Evolutionary conservation across 2,329 filamentous ascomycete genomes (phyloP), one percentile per base, ranked within the genome.

Genomic region (Juglanconis sp.): DNA sequence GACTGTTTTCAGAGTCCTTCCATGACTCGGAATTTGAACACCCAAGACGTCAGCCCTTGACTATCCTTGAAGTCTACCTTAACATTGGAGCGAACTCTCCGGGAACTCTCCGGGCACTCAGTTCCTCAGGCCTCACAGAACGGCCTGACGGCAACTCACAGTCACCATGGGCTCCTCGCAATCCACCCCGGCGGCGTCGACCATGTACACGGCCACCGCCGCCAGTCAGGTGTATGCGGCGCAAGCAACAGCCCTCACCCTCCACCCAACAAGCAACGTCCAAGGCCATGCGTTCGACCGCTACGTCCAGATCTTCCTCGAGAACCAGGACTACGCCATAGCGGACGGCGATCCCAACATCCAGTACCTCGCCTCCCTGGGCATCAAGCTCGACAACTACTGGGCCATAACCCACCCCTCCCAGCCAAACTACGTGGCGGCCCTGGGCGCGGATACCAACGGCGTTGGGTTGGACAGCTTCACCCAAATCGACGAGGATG

Each of bases 371-470:
- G 81, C 81, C 3, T 74, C 71, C 40, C 75, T 82, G 68, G 85
- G 85, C 34, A 81, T 88, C 62, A 76, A 77, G 9, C 74, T 88
- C 17, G 78, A 76, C 61, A 81, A 83, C 66, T 81, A 77, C 69
- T 79, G 71, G 62, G 82, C 80, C 13, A 71, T 83, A 36, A 86
- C 83, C 0, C 85, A 87, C 67, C 83, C 84, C 1, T 84, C 81
- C 73, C 56, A 86, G 76, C 85, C 85, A 13, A 87, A 88, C 72
- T 88, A 88, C 68, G 77, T 82, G 40, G 82, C 83, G n/a, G 72
- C 81, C 0, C 78, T 80, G 24, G 81, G 79, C 30, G 85, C 83
- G 55, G 80, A 83, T 68, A 81, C 79, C 60, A 84, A 85, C 63
- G 82, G 81, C 47, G 79, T 86, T 73, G 72, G 60, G 65, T 79